Evolutionary conservation across 768 basidiomycete species (phyloP), one percentile per base, ranked within the genome.

Genomic region (Calocybe cyanea): DNA sequence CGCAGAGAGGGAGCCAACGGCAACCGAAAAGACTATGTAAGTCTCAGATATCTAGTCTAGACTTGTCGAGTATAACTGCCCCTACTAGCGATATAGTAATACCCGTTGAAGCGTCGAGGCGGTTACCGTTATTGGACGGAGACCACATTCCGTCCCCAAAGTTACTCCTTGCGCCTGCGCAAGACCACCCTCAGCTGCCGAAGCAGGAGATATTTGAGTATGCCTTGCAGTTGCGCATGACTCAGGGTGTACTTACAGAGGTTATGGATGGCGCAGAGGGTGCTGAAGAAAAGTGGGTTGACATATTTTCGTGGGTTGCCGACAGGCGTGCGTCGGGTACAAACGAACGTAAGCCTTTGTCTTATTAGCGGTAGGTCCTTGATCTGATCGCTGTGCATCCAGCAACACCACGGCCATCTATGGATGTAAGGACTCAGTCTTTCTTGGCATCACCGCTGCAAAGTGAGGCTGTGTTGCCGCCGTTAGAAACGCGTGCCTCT

Each of bases 241-340:
- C 92, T 0, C 84, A 89, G 58, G 81, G 86, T 38, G 80, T 84
- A 5, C 67, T 97, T 39, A 75, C 77, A 14, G 96, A 98, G 65
- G 77, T 84, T 28, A 76, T 87, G 14, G 85, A 92, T 30, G 95
- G 96, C 0, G 76, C 92, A 0, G 91, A 94, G 55, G 79, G 81
- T 32, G 93, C 92, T 0, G 83, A 87, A 50, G 66, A 69, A 14
- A 83, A 80, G 46, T 93, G 92, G 80, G 70, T 92, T 13, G 90
- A 92, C 20, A 75, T 92, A 7, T 95, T 94, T 62, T 68, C 77
- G 4, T 96, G 88, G 87, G 83, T 92, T 57, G 83, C 92, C 0
- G 84, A 83, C 46, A 70, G 72, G 54, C 73, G 61, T 36, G 55
- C 53, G 42, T 42, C 58, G 37, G 50, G 52, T 31, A 33, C 41